Percentiles rank a stretch among this genome's conserved stretches.
Evolutionary conservation across 2,329 filamentous ascomycete genomes (phyloP).

Genomic region (Akanthomyces muscarius): DNA sequence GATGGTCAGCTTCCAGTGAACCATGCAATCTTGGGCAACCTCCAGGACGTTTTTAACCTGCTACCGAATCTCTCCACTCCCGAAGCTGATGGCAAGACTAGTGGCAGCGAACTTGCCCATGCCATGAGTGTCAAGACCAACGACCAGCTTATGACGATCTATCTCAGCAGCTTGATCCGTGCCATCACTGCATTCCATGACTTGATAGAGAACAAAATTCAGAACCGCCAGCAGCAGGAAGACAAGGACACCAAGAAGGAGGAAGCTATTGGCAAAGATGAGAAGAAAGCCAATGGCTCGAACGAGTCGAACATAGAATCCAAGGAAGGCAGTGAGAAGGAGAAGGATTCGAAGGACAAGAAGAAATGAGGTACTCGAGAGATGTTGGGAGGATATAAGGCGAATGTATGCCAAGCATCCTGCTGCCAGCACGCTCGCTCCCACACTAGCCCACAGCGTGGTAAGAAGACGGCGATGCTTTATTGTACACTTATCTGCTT

Average conservation of each 20-base stretch:
- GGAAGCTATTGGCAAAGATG: slow-evolving; percentile 56
- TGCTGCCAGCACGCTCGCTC: not conserved
- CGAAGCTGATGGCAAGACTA: slow-evolving; percentile 57
- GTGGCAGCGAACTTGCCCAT: slow-evolving; percentile 83
- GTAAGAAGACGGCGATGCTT: not conserved
- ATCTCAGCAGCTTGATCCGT: slow-evolving; percentile 91
- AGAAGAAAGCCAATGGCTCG: slow-evolving; percentile 50
- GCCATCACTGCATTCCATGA: slow-evolving; percentile 99
- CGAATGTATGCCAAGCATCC: not conserved
- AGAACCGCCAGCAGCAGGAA: slow-evolving; percentile 95
- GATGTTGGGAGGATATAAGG: not conserved
- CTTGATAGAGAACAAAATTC: slow-evolving; percentile 99
- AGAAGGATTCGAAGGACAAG: slow-evolving; percentile 51
- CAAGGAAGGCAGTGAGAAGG: slow-evolving; percentile 51
- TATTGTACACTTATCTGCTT: slow-evolving; percentile 13
- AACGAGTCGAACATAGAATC: slow-evolving; percentile 39
- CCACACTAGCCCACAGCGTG: not conserved
- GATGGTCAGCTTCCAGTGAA: slow-evolving; percentile 92
- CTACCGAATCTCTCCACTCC: slow-evolving; percentile 92
- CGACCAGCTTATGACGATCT: slow-evolving; percentile 97
- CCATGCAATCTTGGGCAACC: slow-evolving; percentile 92
- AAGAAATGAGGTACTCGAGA: slow-evolving; percentile 35
- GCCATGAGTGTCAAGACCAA: slow-evolving; percentile 99
- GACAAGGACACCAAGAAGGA: slow-evolving; percentile 88
- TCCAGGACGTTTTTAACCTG: slow-evolving; percentile 99